phyloP scores from a whole-genome alignment of 306 rosid genomes.

The Cucurbita argyrosperma region DNA sequence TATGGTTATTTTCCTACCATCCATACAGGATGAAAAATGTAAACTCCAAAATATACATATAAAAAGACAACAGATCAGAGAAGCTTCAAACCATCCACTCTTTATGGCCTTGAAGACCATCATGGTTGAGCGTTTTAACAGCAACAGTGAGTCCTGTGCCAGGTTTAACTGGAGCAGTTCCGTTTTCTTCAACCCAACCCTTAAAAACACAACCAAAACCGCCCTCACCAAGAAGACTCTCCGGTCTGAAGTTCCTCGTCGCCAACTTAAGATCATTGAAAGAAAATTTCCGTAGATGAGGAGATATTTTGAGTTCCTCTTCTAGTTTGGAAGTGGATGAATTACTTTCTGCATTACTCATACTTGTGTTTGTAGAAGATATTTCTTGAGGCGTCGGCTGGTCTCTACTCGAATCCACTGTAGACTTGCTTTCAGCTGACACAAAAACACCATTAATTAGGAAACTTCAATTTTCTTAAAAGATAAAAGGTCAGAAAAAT shows the following conservation, averaged over 20 bases:
- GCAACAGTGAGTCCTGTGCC: constrained; percentile 99
- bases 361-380: constrained; percentile 74
- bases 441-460: constrained; percentile 2
- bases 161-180: constrained; percentile 96
- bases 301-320: constrained; percentile 90
- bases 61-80: neutral
- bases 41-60: neutral
- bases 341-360: constrained; percentile 81
- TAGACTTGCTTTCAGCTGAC: constrained; percentile 60
- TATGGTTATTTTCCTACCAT: neutral
- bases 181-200: constrained; percentile 98
- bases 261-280: constrained; percentile 88
- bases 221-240: constrained; percentile 98
- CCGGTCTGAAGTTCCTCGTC: constrained; percentile 93
- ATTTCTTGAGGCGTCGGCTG: constrained; percentile 56
- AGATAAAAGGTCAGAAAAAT: neutral
- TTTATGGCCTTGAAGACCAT: constrained; percentile 98
- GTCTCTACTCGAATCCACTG: constrained; percentile 59
- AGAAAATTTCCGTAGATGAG: constrained; percentile 66
- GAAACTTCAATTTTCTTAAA: neutral
- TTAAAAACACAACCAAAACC: constrained; percentile 98
- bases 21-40: neutral
- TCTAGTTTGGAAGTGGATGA: constrained; percentile 78
- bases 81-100: constrained; percentile 90
- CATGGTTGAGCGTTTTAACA: constrained; percentile 90